Percentiles rank a stretch among this genome's conserved stretches.
Evolutionary conservation across 805 yeast species (phyloP).

Genomic region (Blastobotrys terrestris): DNA sequence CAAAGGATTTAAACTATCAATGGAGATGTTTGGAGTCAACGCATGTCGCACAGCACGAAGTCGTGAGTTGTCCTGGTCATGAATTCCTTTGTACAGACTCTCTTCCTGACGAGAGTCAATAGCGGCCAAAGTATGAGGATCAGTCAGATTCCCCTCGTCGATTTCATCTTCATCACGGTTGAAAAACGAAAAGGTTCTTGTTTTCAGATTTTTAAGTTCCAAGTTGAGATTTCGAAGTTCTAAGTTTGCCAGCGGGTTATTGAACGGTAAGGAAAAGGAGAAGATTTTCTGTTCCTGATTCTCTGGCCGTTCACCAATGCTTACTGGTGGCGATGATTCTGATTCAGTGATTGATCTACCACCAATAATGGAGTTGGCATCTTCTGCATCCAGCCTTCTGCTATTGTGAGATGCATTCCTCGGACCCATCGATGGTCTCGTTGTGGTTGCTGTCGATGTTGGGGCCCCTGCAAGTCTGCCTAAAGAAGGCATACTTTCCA

Average conservation of each 20-base stretch:
- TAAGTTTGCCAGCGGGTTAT: conserved; percentile 36
- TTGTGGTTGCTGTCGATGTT: neutral
- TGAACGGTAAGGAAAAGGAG: conserved; percentile 52
- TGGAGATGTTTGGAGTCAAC: conserved; percentile 44
- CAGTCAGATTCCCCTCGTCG: neutral
- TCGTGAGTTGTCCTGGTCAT: conserved; percentile 57
- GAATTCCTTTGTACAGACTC: conserved; percentile 42
- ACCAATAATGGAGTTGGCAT: conserved; percentile 20
- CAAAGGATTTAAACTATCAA: conserved; percentile 23
- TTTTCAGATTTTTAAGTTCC: neutral
- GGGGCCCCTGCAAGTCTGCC: neutral
- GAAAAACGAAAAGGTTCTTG: neutral
- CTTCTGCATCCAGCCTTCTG: conserved; percentile 8
- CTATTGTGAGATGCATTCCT: neutral
- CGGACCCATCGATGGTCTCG: neutral
- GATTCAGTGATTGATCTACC: conserved; percentile 8
- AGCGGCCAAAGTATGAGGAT: conserved; percentile 18
- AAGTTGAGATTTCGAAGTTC: conserved; percentile 19
- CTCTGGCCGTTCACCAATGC: neutral
- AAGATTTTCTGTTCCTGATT: conserved; percentile 14
- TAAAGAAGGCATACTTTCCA: neutral
- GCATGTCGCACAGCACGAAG: conserved; percentile 64
- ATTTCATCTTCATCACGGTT: conserved; percentile 1
- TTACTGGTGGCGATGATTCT: neutral
- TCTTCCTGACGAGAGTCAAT: conserved; percentile 62